Evolutionary conservation across 2,329 filamentous ascomycete species (phyloP), one percentile per base, ranked within the genome.

Genomic region (Fusarium brevicatenulatum): DNA sequence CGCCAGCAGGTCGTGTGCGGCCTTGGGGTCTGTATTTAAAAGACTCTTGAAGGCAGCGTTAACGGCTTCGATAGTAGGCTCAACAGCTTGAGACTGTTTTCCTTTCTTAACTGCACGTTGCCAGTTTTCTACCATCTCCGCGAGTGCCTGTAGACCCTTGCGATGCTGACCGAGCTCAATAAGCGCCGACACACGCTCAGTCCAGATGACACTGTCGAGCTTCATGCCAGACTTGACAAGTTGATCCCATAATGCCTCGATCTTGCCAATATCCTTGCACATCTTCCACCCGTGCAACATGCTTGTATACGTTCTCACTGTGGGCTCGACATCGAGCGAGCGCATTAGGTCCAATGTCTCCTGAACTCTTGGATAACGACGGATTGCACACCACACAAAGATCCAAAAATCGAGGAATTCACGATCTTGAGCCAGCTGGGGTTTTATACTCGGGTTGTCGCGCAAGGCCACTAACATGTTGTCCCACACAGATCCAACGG

Each of bases 251-350:
- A 95, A 86, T 2, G 85, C 85, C 62, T 91, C 88, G 68, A 95
- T 84, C 28, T 87, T 89, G n/a, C 83, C 79, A 1, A 85, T 72
- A 74, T 94, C 90, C 60, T 85, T 85, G 55, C 89, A 86, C 55
- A 85, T 86, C 77, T 87, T 88, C 81, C 91, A 94, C 3, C 93
- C 93, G 63, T 89, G 86, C 73, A 96, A 88, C 88, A 96, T 92
- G 47, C 89, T 84, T 43, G 90, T 92, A 88, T 92, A 96, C 0
- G 93, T 92, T 73, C 84, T 87, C 61, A 91, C 76, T 11, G 86
- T 90, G 19, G 93, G 91, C 63, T 83, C 80, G 36, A 92, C 78
- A 2, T 87, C 89, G 57, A 87, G 71, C 43, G 77, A 72, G 37
- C 78, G 72, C 85, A 88, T 88, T 47, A 82, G 63, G 37, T 83